Conservation (phyloP, 495 filamentous ascomycete genomes). For the Xylaria palmicola region DNA sequence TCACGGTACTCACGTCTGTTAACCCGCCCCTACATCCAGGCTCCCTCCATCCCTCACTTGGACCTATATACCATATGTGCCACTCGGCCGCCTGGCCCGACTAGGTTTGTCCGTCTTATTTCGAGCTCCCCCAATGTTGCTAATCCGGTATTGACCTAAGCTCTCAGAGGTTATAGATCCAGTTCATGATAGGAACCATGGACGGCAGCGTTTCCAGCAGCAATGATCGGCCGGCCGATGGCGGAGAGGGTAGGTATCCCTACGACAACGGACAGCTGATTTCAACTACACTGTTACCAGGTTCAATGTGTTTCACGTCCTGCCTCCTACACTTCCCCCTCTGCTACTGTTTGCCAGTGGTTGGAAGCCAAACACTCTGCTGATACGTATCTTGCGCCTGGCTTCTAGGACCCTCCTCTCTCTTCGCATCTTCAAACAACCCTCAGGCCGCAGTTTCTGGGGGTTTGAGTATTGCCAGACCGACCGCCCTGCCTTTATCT, state of each 20-base stretch:
- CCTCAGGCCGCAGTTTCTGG: constrained; percentile 5
- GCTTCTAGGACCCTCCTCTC: background rate
- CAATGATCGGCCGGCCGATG: background rate
- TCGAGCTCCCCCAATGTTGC: no score
- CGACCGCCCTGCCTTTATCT: background rate
- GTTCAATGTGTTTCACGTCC: background rate
- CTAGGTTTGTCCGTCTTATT: background rate
- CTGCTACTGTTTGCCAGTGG: background rate
- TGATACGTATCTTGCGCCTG: constrained; percentile 2
- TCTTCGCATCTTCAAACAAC: background rate
- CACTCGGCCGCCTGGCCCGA: background rate
- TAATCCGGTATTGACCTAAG: background rate
- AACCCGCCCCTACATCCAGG: no score
- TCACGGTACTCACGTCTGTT: background rate
- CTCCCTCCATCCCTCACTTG: background rate
- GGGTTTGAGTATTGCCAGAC: background rate
- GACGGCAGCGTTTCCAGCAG: background rate
- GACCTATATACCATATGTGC: background rate
- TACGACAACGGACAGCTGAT: background rate
- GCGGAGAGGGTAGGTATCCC: background rate
- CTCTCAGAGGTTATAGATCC: background rate
- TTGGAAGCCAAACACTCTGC: background rate
- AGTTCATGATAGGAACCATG: background rate
- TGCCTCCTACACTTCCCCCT: background rate
- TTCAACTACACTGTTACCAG: background rate